Percentiles rank a stretch among this genome's conserved stretches.
Evolutionary conservation across 768 basidiomycete species (phyloP).

Genomic region (Serendipita sp.): DNA sequence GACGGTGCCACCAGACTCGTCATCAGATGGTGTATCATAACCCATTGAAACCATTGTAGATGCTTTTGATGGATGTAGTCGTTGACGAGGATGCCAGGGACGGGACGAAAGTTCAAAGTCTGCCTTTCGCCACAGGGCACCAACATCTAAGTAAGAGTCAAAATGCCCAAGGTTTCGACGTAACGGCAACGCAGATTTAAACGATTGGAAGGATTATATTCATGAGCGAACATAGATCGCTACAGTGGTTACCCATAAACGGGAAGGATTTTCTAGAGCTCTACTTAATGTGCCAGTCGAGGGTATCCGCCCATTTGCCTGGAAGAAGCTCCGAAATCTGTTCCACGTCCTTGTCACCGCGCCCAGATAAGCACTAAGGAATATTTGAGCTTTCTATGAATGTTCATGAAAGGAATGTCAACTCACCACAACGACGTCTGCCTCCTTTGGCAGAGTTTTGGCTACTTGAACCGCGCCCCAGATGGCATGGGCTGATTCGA

Average conservation of each 20-base stretch:
- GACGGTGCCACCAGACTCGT: neutral
- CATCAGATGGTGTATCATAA: conserved; percentile 3
- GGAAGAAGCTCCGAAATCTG: conserved; percentile 89
- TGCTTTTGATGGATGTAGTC: neutral
- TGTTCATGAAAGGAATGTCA: too few relatives aligned
- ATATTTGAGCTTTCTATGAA: neutral
- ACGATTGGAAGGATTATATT: too few relatives aligned
- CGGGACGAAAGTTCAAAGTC: too few relatives aligned
- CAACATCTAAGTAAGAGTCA: too few relatives aligned
- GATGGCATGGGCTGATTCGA: conserved; percentile 91
- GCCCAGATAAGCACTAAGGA: conserved; percentile 71
- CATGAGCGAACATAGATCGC: neutral
- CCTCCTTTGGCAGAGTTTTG: conserved; percentile 64
- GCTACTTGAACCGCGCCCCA: conserved; percentile 83
- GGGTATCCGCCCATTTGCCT: conserved; percentile 77
- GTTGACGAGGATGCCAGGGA: too few relatives aligned
- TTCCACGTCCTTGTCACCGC: conserved; percentile 96
- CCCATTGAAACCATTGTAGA: neutral
- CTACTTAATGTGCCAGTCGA: conserved; percentile 70
- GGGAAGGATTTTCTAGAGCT: neutral
- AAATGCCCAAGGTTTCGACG: too few relatives aligned
- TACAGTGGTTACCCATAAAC: neutral
- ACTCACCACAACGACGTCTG: conserved; percentile 79
- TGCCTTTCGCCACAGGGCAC: too few relatives aligned
- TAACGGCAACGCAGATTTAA: too few relatives aligned